Conservation (phyloP, 31 red algal species). For the Endocladia muricata region DNA sequence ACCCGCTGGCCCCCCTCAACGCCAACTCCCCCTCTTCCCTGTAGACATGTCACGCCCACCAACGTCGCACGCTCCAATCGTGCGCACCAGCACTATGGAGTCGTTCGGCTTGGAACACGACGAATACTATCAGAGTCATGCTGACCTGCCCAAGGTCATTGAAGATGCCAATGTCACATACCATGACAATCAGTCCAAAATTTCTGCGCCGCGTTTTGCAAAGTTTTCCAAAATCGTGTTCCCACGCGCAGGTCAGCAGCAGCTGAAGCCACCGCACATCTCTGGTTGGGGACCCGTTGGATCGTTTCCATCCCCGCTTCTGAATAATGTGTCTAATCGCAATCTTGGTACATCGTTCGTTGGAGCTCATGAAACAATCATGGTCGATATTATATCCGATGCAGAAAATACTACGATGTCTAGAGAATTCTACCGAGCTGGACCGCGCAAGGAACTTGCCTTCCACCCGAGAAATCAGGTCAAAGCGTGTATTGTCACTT, state of each 20-base stretch:
- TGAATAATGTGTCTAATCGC: conserved; percentile 52
- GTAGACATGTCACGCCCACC: conserved; percentile 30
- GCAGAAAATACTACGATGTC: conserved; percentile 65
- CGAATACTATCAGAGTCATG: conserved; percentile 39
- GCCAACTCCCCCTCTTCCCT: not conserved
- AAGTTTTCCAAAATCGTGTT: conserved; percentile 62
- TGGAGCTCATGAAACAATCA: conserved; percentile 75
- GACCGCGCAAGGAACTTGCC: conserved; percentile 71
- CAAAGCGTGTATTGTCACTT: conserved; percentile 91
- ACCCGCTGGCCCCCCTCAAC: not conserved
- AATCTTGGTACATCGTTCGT: conserved; percentile 83
- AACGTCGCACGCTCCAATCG: conserved; percentile 26
- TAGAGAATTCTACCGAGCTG: conserved; percentile 82
- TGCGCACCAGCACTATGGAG: conserved; percentile 34
- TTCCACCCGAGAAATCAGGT: conserved; percentile 81
- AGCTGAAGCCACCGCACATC: conserved; percentile 33
- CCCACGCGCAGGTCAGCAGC: conserved; percentile 18
- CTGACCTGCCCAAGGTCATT: conserved; percentile 58
- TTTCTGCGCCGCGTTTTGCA: conserved; percentile 37
- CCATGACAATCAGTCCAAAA: not conserved
- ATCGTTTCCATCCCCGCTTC: conserved; percentile 80
- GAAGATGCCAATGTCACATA: conserved; percentile 19
- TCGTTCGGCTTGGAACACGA: conserved; percentile 41
- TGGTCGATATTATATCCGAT: conserved; percentile 85
- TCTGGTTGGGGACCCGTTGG: conserved; percentile 61